phyloP scores from a whole-genome alignment of 805 yeast genomes.

The Nakazawaea ernobii region DNA sequence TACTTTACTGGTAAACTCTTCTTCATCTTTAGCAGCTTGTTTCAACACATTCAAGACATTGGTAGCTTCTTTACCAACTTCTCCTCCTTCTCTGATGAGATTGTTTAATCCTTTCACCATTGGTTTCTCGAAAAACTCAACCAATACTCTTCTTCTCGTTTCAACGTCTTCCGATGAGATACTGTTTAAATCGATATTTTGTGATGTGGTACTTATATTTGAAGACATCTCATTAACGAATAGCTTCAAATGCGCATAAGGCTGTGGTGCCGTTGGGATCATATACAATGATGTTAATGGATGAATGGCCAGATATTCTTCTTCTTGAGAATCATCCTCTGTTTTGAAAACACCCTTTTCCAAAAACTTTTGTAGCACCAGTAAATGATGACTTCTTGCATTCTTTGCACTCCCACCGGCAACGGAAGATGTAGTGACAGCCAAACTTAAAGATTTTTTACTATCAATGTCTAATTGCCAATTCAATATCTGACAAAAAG shows the following conservation, averaged over 20 bases:
- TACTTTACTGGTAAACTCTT: not conserved
- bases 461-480: constrained; percentile 50
- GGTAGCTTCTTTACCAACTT: constrained; percentile 48
- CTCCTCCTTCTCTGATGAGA: constrained; percentile 67
- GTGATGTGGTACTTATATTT: not conserved
- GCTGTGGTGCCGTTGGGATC: constrained; percentile 51
- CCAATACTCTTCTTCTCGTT: constrained; percentile 48
- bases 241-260: constrained; percentile 58
- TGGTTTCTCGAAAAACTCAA: constrained; percentile 45
- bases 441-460: constrained; percentile 19
- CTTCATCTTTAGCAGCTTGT: constrained; percentile 6
- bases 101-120: constrained; percentile 44
- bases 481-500: constrained; percentile 64
- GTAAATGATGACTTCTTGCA: constrained; percentile 35
- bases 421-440: constrained; percentile 20
- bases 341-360: constrained; percentile 18
- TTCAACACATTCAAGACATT: constrained; percentile 19
- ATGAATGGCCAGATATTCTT: constrained; percentile 27
- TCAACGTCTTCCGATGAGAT: constrained; percentile 55
- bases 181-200: constrained; percentile 31
- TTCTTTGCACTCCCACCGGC: constrained; percentile 22
- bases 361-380: constrained; percentile 26
- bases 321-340: constrained; percentile 11
- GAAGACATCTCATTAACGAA: constrained; percentile 34
- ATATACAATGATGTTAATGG: constrained; percentile 47